Base-by-base conservation (phyloP, 2,329 filamentous ascomycete genomes). In the Xylaria multiplex region DNA sequence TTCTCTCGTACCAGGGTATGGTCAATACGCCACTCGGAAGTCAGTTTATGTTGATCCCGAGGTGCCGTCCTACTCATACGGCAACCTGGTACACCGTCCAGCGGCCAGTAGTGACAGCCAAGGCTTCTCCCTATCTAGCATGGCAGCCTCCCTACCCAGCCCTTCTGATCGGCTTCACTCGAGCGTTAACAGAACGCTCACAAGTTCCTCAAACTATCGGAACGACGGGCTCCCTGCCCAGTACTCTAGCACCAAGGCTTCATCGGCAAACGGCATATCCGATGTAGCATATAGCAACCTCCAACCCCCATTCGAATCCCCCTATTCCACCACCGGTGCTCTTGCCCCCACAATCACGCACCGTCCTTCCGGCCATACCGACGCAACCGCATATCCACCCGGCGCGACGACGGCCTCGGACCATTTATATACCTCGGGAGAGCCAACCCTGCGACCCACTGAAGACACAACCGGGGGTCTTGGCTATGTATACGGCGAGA, bases 101-200 rank as follows among this genome's bases (percentile, higher is more conserved):
- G 72, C 73, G 1, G 69, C 71, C 19, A 71, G 43, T 49, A 73
- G 73, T 45, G 79, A 81, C 11, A 71, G 77, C 6, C 73, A 79
- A 3, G 78, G 74, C 48, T 81, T 82, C 66, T 80, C 80, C 6
- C 75, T 82, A n/a, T 79, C 80, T 0, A 75, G 75, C 46, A 80
- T 82, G 62, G 80, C 80, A 6, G 79, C 81, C 0, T 80, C 80
- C 0, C 74, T 83, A 0, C 80, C 81, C 0, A 73, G 72, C 5
- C 61, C 77, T 2, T 73, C 74, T 1, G 74, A 74, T 13, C 69
- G 73, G 5, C 68, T 82, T 0, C 79, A 80, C 0, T 77, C 79
- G 3, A 77, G 78, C 2, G 71, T 76, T 8, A 77, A 75, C 32
- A 75, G 77, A n/a, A 75, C 75, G 0, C 42, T 79, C 35, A 72